phyloP scores from a whole-genome alignment of 176 grass and related monocot species.

The Carex cristatella region DNA sequence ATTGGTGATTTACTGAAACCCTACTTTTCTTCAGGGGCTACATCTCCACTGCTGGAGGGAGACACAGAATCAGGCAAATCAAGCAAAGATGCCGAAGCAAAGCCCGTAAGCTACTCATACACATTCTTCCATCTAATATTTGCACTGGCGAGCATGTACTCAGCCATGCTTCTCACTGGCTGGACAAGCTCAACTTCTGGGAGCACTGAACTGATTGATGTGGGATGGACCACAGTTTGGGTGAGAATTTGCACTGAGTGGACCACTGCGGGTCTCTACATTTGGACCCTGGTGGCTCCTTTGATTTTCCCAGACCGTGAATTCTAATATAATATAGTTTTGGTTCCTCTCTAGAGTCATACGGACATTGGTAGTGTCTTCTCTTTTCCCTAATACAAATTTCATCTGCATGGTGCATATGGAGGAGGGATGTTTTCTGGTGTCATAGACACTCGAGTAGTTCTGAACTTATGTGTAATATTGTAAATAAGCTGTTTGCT shows the following conservation, averaged over 20 bases:
- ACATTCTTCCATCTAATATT: slow-evolving; percentile 97
- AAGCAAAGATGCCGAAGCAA: slow-evolving; percentile 36
- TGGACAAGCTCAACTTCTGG: slow-evolving; percentile 70
- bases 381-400: too few relatives aligned
- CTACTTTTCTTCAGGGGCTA: slow-evolving; percentile 38
- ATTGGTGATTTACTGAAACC: not conserved
- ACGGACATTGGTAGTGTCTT: not conserved
- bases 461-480: not conserved
- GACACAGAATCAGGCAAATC: slow-evolving; percentile 47
- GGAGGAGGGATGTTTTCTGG: not conserved
- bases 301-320: slow-evolving; percentile 71
- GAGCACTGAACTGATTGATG: slow-evolving; percentile 83
- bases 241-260: slow-evolving; percentile 88
- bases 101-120: slow-evolving; percentile 77
- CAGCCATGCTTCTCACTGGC: slow-evolving; percentile 88
- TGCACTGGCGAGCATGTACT: slow-evolving; percentile 95
- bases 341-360: not conserved
- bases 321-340: slow-evolving; percentile 37
- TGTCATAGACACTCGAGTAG: not conserved
- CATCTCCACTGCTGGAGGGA: slow-evolving; percentile 44
- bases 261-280: slow-evolving; percentile 60
- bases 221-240: slow-evolving; percentile 95
- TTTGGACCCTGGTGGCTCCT: slow-evolving; percentile 83
- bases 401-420: not conserved
- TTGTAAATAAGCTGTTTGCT: not conserved